Conservation (phyloP, 1,284 basidiomycete genomes). For the Sutorius eximius region DNA sequence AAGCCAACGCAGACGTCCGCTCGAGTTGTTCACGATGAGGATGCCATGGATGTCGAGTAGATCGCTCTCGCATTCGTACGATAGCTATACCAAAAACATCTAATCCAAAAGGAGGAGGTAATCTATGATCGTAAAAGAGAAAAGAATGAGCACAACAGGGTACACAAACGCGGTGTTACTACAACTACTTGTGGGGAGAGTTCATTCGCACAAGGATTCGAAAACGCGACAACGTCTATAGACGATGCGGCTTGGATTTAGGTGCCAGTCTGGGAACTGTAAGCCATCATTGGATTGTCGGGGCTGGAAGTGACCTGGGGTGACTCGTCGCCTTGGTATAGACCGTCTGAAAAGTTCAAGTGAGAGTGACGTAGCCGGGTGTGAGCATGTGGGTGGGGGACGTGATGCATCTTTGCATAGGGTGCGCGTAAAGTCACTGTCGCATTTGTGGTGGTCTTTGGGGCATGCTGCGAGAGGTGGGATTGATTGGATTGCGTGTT, state of each 20-base stretch:
- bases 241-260: conserved; percentile 20
- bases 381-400: conserved; percentile 74
- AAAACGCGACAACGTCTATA: not conserved
- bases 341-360: conserved; percentile 45
- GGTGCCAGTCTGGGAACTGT: conserved; percentile 37
- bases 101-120: conserved; percentile 19
- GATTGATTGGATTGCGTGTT: conserved; percentile 23
- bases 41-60: conserved; percentile 63
- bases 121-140: conserved; percentile 23
- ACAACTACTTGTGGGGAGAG: conserved; percentile 7
- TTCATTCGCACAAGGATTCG: conserved; percentile 6
- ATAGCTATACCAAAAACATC: conserved; percentile 13
- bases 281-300: conserved; percentile 52
- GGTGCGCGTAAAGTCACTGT: conserved; percentile 52
- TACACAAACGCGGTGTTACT: conserved; percentile 11
- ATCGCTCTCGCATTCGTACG: conserved; percentile 10
- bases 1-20: not conserved
- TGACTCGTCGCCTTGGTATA: conserved; percentile 41
- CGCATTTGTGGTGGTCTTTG: conserved; percentile 33
- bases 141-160: conserved; percentile 8
- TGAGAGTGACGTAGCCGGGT: conserved; percentile 60
- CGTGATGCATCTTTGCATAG: conserved; percentile 69
- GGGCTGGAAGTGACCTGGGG: conserved; percentile 28
- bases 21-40: conserved; percentile 35
- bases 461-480: conserved; percentile 21